phyloP scores from a whole-genome alignment of 345 rosid species.

The Rhodomyrtus tomentosa region DNA sequence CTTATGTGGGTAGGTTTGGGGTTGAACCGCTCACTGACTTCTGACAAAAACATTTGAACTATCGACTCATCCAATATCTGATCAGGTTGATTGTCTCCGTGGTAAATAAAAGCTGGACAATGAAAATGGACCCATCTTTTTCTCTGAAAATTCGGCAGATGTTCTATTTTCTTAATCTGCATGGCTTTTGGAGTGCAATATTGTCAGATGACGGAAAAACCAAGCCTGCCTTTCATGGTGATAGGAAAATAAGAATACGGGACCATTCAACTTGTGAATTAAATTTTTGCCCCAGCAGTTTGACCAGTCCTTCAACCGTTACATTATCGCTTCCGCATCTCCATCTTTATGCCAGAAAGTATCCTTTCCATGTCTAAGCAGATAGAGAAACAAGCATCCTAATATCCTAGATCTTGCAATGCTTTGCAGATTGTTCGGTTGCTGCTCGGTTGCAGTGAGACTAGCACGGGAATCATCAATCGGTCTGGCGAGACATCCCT shows the following conservation, averaged over 20 bases:
- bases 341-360: background rate
- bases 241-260: background rate
- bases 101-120: background rate
- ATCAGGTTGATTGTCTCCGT: background rate
- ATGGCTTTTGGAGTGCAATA: background rate
- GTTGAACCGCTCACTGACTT: background rate
- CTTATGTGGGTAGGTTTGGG: background rate
- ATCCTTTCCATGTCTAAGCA: background rate
- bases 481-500: slow-evolving; percentile 66
- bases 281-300: background rate
- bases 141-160: background rate
- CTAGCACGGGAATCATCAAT: slow-evolving; percentile 41
- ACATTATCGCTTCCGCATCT: background rate
- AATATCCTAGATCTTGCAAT: background rate
- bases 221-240: background rate
- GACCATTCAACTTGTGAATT: background rate
- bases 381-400: background rate
- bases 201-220: background rate
- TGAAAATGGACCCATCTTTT: background rate
- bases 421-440: slow-evolving; percentile 54
- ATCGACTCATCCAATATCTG: background rate
- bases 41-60: background rate
- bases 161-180: background rate
- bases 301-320: background rate
- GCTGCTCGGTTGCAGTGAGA: slow-evolving; percentile 39